These are phyloP conservation scores for Pyrus hybrid DNA, from an alignment of 331 rosid species.

Conservation along the genomic window DNA sequence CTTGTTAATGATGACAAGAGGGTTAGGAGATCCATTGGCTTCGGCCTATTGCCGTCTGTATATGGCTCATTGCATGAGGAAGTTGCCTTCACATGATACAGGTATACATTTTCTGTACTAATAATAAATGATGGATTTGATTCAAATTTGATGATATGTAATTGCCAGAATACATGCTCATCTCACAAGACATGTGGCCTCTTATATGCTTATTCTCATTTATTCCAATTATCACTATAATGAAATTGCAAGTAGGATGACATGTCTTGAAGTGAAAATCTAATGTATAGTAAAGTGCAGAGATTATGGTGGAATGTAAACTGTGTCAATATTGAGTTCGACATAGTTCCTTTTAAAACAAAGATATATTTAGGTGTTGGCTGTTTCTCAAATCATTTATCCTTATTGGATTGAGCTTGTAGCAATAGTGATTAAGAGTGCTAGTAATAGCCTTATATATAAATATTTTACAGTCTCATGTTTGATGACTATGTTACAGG, in stretches of 20 bases:
- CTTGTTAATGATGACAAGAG: constrained; percentile 80
- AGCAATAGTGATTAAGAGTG: not conserved
- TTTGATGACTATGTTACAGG: constrained; percentile 45
- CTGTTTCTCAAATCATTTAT: not conserved
- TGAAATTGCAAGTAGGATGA: not conserved
- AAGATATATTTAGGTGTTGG: not conserved
- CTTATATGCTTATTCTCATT: not conserved
- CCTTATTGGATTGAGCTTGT: not conserved
- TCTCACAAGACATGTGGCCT: not conserved
- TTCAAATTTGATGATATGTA: not conserved
- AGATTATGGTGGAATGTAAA: not conserved
- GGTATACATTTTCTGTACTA: constrained; percentile 31
- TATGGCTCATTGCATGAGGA: constrained; percentile 65
- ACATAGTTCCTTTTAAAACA: not conserved
- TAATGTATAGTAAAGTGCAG: not conserved
- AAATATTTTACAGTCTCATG: constrained; percentile 7
- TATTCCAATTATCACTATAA: constrained; percentile 6
- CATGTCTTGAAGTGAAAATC: not conserved
- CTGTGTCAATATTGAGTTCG: not conserved
- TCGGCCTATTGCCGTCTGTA: constrained; percentile 80
- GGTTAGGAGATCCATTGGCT: constrained; percentile 88
- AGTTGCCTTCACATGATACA: constrained; percentile 58
- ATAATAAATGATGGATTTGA: not conserved
- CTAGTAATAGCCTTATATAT: not conserved
- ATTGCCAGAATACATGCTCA: not conserved